Evolutionary conservation across 768 basidiomycete genomes (phyloP).

Genomic region (Sarcomyxa edulis): DNA sequence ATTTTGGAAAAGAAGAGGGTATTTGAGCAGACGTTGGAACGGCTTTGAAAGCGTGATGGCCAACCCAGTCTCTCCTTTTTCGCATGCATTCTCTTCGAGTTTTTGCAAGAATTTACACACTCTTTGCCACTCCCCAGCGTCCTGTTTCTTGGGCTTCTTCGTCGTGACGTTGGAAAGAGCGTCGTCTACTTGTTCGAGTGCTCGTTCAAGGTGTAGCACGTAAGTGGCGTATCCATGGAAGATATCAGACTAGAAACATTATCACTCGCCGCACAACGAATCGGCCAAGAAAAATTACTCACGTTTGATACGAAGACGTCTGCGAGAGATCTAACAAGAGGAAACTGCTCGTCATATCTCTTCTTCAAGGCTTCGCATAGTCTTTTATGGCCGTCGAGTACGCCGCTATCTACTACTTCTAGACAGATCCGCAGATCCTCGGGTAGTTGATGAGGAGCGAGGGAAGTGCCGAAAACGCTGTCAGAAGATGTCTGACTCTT

Average conservation of each 20-base stretch:
- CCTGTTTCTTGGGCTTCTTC: conserved; percentile 81
- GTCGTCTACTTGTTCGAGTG: conserved; percentile 82
- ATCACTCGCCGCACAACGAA: conserved; percentile 13
- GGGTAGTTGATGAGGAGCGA: conserved; percentile 78
- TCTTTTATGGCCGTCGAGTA: conserved; percentile 84
- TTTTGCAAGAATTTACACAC: conserved; percentile 69
- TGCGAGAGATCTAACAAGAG: conserved; percentile 85
- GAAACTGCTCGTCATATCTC: conserved; percentile 94
- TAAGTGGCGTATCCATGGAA: conserved; percentile 92
- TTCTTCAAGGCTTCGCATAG: conserved; percentile 82
- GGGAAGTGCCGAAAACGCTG: conserved; percentile 42
- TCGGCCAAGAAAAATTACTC: conserved; percentile 26
- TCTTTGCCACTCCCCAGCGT: conserved; percentile 72
- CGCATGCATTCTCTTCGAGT: conserved; percentile 74
- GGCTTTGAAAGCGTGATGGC: conserved; percentile 96
- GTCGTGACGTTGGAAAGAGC: conserved; percentile 59
- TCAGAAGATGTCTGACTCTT: conserved; percentile 55
- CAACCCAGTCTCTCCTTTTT: conserved; percentile 90
- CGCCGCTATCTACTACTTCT: conserved; percentile 80
- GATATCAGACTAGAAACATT: conserved; percentile 69
- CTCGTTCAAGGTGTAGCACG: conserved; percentile 89
- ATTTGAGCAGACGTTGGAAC: conserved; percentile 94
- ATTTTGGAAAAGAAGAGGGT: conserved; percentile 96
- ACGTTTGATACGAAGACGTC: conserved; percentile 96
- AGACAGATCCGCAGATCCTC: conserved; percentile 83